Conservation (phyloP, 2,329 filamentous ascomycete species). For the Cercospora sp. region DNA sequence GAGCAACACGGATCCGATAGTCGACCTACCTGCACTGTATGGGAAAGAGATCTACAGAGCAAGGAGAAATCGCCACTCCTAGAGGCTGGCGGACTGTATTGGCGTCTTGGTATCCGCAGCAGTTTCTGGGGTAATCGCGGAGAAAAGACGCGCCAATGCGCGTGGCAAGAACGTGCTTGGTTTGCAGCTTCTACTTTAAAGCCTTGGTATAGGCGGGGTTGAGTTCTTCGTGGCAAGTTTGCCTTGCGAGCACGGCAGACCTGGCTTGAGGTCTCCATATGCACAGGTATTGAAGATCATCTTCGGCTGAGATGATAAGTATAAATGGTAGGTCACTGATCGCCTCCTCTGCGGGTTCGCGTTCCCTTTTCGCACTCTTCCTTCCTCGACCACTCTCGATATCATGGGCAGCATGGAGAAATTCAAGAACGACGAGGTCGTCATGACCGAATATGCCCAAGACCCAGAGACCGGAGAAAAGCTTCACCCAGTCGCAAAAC, state of each 20-base stretch:
- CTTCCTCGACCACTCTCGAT: not conserved
- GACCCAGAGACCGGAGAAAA: conserved; percentile 1
- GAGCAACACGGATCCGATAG: not conserved
- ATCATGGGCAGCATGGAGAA: not conserved
- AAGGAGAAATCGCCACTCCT: not conserved
- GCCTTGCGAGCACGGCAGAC: not conserved
- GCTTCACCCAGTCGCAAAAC: not conserved
- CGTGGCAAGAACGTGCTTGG: not conserved
- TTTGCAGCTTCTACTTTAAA: not conserved
- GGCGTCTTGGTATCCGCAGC: not conserved
- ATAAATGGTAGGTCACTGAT: not conserved
- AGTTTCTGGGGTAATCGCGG: not conserved
- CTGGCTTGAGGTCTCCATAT: not conserved
- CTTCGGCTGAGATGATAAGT: not conserved
- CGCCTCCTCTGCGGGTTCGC: not conserved
- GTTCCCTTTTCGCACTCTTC: not conserved
- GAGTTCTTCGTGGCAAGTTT: not conserved
- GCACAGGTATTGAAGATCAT: not conserved
- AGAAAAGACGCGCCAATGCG: conserved; percentile 1
- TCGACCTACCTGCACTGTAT: not conserved
- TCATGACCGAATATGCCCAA: not conserved
- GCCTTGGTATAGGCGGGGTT: not conserved
- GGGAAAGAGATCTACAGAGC: not conserved
- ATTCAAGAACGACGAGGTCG: not conserved
- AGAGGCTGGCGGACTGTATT: not conserved